A percentile compares a stretch with the other conserved stretches of the same genome.
These are phyloP conservation scores for Metrosideros polymorpha DNA, from an alignment of 441 rosid genomes.

Conservation along the genomic window DNA sequence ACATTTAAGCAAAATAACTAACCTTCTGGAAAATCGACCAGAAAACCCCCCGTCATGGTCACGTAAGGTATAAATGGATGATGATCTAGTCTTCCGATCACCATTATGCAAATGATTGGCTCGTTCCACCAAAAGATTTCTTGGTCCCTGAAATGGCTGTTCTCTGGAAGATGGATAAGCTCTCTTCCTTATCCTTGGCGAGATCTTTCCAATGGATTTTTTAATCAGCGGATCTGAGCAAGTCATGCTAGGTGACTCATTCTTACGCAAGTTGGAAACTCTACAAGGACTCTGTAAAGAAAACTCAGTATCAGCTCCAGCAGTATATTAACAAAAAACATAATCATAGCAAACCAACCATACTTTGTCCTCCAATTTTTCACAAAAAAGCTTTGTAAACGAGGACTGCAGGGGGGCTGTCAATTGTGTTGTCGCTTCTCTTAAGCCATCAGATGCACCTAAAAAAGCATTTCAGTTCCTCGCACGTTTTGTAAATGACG, in stretches of 20 bases:
- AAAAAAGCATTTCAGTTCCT: constrained; percentile 10
- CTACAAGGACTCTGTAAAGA: constrained; percentile 34
- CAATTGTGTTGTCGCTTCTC: constrained; percentile 19
- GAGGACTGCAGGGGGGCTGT: constrained; percentile 29
- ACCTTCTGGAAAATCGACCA: constrained; percentile 24
- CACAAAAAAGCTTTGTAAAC: constrained; percentile 33
- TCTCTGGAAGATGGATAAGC: constrained; percentile 23
- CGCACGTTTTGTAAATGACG: neutral
- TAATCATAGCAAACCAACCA: constrained; percentile 14
- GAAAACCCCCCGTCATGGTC: constrained; percentile 10
- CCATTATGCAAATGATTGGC: constrained; percentile 3
- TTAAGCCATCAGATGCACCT: constrained; percentile 37
- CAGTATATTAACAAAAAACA: neutral
- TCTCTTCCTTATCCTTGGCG: constrained; percentile 10
- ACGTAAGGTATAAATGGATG: constrained; percentile 13
- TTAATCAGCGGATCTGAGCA: constrained; percentile 16
- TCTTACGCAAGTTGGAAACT: constrained; percentile 22
- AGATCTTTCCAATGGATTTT: constrained; percentile 17
- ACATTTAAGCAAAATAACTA: constrained; percentile 6
- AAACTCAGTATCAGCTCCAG: constrained; percentile 10
- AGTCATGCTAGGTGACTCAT: constrained; percentile 30
- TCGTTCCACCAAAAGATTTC: constrained; percentile 15
- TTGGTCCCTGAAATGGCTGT: constrained; percentile 14
- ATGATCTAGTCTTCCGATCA: constrained; percentile 18
- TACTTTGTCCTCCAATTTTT: constrained; percentile 45